Conservation (phyloP, 2,329 filamentous ascomycete species). For the Aspergillus clavatus region DNA sequence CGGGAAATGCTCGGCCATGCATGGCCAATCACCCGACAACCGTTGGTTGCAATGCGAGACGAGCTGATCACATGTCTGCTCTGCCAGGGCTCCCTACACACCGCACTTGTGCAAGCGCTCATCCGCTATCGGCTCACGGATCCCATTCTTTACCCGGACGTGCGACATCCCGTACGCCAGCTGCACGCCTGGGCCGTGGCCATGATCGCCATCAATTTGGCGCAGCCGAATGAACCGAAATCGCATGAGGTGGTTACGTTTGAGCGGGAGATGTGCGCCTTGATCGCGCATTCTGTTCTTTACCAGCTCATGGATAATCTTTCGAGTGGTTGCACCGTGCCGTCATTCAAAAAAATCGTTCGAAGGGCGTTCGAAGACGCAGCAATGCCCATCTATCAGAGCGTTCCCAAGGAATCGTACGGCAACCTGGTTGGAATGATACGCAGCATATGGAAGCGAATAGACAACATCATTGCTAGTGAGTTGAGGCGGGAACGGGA, state of each 20-base stretch:
- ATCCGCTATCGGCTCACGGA: constrained; percentile 50
- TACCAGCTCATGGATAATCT: constrained; percentile 21
- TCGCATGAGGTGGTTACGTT: constrained; percentile 15
- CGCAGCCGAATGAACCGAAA: constrained; percentile 19
- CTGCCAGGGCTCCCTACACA: constrained; percentile 37
- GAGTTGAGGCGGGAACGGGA: too few species aligned
- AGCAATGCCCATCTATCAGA: neutral
- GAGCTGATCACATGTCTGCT: constrained; percentile 50
- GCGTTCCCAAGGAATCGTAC: constrained; percentile 17
- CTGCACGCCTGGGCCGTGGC: constrained; percentile 41
- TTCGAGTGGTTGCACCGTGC: constrained; percentile 24
- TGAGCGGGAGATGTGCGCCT: constrained; percentile 1
- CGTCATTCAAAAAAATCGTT: constrained; percentile 27
- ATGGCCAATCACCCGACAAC: constrained; percentile 51
- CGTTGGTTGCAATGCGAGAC: constrained; percentile 51
- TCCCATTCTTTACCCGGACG: constrained; percentile 46
- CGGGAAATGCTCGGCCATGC: too few species aligned
- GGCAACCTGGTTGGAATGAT: constrained; percentile 19
- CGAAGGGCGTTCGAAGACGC: constrained; percentile 23
- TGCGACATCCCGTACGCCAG: constrained; percentile 51
- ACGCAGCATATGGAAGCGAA: constrained; percentile 45
- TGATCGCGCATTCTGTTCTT: neutral
- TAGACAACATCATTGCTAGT: too few species aligned
- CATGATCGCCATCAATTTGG: constrained; percentile 26
- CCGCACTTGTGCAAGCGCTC: constrained; percentile 49